Evolutionary conservation across 2,329 filamentous ascomycete genomes (phyloP).

Genomic region (Sporothrix mexicana): DNA sequence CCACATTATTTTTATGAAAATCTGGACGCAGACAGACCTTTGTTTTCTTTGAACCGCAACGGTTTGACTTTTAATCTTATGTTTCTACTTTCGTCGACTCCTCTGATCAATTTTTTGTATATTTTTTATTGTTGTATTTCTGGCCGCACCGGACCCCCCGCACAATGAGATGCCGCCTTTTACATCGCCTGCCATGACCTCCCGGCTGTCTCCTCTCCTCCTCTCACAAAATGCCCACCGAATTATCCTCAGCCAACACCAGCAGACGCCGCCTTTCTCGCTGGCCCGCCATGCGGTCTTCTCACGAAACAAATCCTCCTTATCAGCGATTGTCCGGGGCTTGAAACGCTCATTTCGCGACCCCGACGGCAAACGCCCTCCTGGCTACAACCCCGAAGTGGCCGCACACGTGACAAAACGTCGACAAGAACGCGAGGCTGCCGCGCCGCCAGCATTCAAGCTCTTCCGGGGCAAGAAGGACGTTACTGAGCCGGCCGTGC

Average conservation of each 20-base stretch:
- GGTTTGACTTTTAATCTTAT: background rate
- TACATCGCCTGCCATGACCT: constrained; percentile 26
- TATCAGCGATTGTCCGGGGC: constrained; percentile 39
- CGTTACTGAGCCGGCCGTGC: constrained; percentile 51
- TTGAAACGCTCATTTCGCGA: constrained; percentile 37
- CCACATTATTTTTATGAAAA: constrained; percentile 31
- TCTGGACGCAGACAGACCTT: background rate
- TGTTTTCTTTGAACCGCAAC: background rate
- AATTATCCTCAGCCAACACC: background rate
- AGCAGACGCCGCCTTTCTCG: background rate
- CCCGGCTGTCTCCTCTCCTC: constrained; percentile 22
- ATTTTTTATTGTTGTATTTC: background rate
- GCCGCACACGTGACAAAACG: constrained; percentile 43
- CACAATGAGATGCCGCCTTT: constrained; percentile 31
- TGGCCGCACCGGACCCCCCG: background rate
- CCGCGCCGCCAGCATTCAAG: constrained; percentile 43
- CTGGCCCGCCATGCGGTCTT: constrained; percentile 7
- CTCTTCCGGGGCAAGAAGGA: constrained; percentile 59
- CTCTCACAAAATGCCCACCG: background rate
- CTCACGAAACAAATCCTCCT: constrained; percentile 34
- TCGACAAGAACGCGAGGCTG: constrained; percentile 40
- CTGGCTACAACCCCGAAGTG: constrained; percentile 30
- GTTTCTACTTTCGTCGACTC: background rate
- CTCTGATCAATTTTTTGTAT: background rate
- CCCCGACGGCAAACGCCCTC: constrained; percentile 37